Evolutionary conservation across 768 basidiomycete species (phyloP).

Genomic region (Tremella yokohamensis): DNA sequence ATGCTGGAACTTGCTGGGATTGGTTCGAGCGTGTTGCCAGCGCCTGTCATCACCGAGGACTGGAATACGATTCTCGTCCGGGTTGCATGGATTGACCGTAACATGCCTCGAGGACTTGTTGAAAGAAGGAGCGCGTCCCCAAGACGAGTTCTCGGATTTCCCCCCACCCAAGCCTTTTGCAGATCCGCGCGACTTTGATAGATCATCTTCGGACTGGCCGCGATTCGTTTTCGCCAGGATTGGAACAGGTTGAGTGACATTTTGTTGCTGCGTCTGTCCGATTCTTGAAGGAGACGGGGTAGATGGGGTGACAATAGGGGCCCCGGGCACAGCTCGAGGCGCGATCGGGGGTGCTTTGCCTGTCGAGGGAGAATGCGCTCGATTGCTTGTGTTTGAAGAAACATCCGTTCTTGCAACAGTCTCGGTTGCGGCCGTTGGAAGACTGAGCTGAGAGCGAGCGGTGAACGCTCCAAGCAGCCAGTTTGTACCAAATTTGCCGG

Average conservation of each 20-base stretch:
- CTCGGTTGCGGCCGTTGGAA: slow-evolving; percentile 36
- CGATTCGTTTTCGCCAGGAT: slow-evolving; percentile 14
- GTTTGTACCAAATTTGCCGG: slow-evolving; percentile 30
- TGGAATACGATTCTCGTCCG: slow-evolving; percentile 24
- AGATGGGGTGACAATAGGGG: slow-evolving; percentile 15
- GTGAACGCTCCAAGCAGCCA: slow-evolving; percentile 40
- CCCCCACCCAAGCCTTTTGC: slow-evolving; percentile 5
- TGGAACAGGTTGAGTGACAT: slow-evolving; percentile 23
- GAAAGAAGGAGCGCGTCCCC: slow-evolving; percentile 16
- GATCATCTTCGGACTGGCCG: slow-evolving; percentile 12
- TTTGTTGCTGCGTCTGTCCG: neutral
- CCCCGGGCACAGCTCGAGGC: slow-evolving; percentile 32
- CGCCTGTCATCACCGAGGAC: slow-evolving; percentile 60
- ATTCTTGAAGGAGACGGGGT: slow-evolving; percentile 19
- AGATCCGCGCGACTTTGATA: slow-evolving; percentile 14
- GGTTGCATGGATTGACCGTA: slow-evolving; percentile 51
- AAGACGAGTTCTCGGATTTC: slow-evolving; percentile 20
- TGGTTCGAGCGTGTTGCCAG: slow-evolving; percentile 82
- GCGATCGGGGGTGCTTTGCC: neutral
- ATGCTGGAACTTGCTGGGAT: slow-evolving; percentile 61
- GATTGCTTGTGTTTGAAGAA: slow-evolving; percentile 9
- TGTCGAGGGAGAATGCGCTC: slow-evolving; percentile 17
- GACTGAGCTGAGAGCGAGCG: slow-evolving; percentile 37
- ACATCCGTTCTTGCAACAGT: slow-evolving; percentile 38
- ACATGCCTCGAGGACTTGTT: slow-evolving; percentile 39